Conservation (phyloP, 2,329 filamentous ascomycete species). For the Pseudogymnoascus sp. region DNA sequence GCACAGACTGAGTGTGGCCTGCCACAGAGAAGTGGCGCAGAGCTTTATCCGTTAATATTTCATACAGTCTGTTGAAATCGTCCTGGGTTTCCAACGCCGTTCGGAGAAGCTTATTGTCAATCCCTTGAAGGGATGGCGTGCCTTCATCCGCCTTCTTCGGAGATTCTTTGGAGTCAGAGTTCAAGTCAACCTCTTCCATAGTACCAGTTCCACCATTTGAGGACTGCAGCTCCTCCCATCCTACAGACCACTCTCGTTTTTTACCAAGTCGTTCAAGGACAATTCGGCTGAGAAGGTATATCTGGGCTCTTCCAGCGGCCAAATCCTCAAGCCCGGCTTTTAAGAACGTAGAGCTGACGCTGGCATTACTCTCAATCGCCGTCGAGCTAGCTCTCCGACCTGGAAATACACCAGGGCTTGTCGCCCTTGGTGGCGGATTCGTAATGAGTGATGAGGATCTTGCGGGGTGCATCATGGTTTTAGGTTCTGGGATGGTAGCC, state of each 20-base stretch:
- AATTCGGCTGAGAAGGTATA: constrained; percentile 71
- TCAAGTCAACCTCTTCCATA: constrained; percentile 51
- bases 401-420: constrained; percentile 46
- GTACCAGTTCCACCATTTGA: constrained; percentile 14
- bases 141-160: constrained; percentile 1
- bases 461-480: constrained; percentile 61
- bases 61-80: constrained; percentile 58
- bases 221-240: constrained; percentile 51
- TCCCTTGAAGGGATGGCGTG: constrained; percentile 32
- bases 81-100: constrained; percentile 52
- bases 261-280: constrained; percentile 68
- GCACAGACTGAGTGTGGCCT: constrained; percentile 66
- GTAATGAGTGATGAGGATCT: constrained; percentile 52
- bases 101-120: constrained; percentile 48
- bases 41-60: constrained; percentile 75
- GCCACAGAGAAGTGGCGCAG: constrained; percentile 76
- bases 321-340: constrained; percentile 69
- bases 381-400: constrained; percentile 33
- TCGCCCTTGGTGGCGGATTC: constrained; percentile 32
- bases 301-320: constrained; percentile 71
- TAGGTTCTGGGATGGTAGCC: constrained; percentile 54
- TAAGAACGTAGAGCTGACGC: constrained; percentile 38
- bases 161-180: constrained; percentile 30
- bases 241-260: constrained; percentile 64
- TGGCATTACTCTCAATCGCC: constrained; percentile 32